Conservation (phyloP, 768 basidiomycete species). For the Lentinula raphanica region DNA sequence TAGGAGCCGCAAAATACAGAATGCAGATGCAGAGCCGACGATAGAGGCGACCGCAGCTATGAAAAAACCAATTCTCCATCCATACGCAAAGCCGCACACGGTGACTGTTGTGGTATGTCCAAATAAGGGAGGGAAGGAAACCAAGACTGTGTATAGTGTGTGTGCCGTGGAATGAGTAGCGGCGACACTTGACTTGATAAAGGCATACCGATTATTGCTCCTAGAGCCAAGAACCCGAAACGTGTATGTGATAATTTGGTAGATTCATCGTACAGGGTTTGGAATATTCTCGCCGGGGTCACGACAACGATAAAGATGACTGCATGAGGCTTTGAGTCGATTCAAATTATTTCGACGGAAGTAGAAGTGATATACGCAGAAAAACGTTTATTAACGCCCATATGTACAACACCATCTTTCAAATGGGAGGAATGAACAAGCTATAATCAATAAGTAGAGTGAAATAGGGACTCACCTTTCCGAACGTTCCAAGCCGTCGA, state of each 20-base stretch:
- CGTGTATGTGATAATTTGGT: slow-evolving; percentile 52
- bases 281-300: slow-evolving; percentile 62
- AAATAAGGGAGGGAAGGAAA: slow-evolving; percentile 56
- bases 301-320: slow-evolving; percentile 42
- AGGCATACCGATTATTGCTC: slow-evolving; percentile 42
- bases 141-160: slow-evolving; percentile 32
- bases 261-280: slow-evolving; percentile 66
- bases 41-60: slow-evolving; percentile 59
- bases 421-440: not conserved
- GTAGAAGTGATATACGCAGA: not conserved
- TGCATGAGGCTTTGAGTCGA: slow-evolving; percentile 7
- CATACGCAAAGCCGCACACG: slow-evolving; percentile 80
- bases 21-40: slow-evolving; percentile 57
- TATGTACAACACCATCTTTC: not conserved
- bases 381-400: not conserved
- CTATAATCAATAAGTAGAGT: not conserved
- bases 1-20: slow-evolving; percentile 52
- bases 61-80: slow-evolving; percentile 62
- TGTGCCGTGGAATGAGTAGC: not conserved
- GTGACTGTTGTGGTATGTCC: slow-evolving; percentile 66
- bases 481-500: slow-evolving; percentile 41
- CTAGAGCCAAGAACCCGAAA: slow-evolving; percentile 60
- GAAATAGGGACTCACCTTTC: slow-evolving; percentile 41
- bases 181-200: not conserved
- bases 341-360: not conserved